Conservation (phyloP, 352 stramenopile species). For the Plasmopara halstedii region DNA sequence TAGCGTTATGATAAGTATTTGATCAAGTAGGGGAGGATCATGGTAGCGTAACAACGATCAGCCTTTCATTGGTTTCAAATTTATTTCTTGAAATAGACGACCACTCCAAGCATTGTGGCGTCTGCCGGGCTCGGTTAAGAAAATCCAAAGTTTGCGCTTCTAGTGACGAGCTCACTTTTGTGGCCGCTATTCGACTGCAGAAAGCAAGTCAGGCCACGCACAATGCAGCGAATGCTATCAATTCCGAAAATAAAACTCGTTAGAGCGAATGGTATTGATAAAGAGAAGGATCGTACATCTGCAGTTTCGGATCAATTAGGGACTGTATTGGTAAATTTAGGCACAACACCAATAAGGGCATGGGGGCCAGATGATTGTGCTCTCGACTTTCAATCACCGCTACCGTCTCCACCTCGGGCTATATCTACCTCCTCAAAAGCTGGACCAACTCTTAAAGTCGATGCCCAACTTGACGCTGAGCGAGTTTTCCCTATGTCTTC, state of each 20-base stretch:
- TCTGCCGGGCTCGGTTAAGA: too few relatives aligned
- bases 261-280: slow-evolving; percentile 11
- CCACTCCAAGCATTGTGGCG: neutral
- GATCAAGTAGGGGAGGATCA: too few relatives aligned
- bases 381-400: slow-evolving; percentile 2
- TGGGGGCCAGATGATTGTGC: slow-evolving; percentile 1
- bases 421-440: slow-evolving; percentile 6
- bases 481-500: slow-evolving; percentile 5
- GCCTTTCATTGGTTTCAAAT: slow-evolving; percentile 12
- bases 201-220: neutral
- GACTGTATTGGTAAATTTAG: slow-evolving; percentile 1
- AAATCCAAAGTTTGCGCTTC: too few relatives aligned
- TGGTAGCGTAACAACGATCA: too few relatives aligned
- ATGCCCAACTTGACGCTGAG: slow-evolving; percentile 13
- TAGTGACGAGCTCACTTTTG: too few relatives aligned
- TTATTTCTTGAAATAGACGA: slow-evolving; percentile 13
- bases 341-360: slow-evolving; percentile 7
- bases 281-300: slow-evolving; percentile 12
- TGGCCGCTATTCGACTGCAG: too few relatives aligned
- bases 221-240: slow-evolving; percentile 24
- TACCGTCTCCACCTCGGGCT: slow-evolving; percentile 12
- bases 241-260: slow-evolving; percentile 12
- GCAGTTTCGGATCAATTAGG: slow-evolving; percentile 1
- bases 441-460: slow-evolving; percentile 14
- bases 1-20: too few relatives aligned